Conservation (phyloP, 2,329 filamentous ascomycete genomes). For the Fusarium nodosum region DNA sequence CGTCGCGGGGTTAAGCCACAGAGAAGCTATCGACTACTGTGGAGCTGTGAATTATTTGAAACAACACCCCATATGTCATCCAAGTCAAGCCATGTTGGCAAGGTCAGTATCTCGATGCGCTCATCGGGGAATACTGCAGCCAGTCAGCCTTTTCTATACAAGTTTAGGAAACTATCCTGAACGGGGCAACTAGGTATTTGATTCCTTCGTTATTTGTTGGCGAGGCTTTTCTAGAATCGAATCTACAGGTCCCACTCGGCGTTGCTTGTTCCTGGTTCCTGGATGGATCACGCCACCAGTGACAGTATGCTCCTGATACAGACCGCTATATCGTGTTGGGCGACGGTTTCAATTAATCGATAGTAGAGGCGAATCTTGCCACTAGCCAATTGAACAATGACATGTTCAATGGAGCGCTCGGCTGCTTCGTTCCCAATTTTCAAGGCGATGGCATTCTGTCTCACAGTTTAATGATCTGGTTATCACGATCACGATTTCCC, state of each 20-base stretch:
- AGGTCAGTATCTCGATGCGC: neutral
- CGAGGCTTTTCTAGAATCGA: slow-evolving; percentile 28
- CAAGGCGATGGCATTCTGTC: slow-evolving; percentile 12
- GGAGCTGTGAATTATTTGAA: slow-evolving; percentile 17
- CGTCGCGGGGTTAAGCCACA: slow-evolving; percentile 33
- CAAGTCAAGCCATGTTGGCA: slow-evolving; percentile 4
- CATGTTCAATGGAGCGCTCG: neutral
- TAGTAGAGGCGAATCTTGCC: slow-evolving; percentile 2
- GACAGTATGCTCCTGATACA: slow-evolving; percentile 20
- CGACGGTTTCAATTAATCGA: slow-evolving; percentile 12
- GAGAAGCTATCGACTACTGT: slow-evolving; percentile 1
- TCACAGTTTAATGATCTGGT: neutral
- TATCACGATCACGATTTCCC: slow-evolving; percentile 23
- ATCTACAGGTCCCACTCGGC: slow-evolving; percentile 15
- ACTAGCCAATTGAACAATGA: slow-evolving; percentile 16
- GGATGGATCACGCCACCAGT: slow-evolving; percentile 37
- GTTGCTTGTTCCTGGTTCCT: slow-evolving; percentile 46
- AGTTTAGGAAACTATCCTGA: neutral
- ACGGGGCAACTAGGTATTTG: neutral
- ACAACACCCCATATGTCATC: slow-evolving; percentile 20
- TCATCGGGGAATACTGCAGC: slow-evolving; percentile 1
- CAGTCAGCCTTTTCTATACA: neutral
- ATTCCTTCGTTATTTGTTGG: neutral
- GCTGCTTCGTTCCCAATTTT: neutral
- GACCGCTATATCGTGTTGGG: slow-evolving; percentile 28